These are phyloP conservation scores for Cyclostephanos invisitatus DNA, from an alignment of 108 stramenopile genomes.

Conservation along the genomic window DNA sequence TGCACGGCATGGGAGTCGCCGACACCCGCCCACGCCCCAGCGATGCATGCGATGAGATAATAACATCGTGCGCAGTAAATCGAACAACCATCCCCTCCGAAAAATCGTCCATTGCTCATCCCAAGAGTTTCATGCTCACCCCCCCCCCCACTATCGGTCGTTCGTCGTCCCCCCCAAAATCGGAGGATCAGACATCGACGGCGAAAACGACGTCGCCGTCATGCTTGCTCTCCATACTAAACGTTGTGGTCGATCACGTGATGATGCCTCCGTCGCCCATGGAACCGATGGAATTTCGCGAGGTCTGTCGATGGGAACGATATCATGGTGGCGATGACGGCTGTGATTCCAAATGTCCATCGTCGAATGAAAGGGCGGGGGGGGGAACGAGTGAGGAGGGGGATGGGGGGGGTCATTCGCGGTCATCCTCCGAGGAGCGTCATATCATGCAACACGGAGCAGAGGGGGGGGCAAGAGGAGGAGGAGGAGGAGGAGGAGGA, in stretches of 20 bases:
- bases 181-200: too few relatives aligned
- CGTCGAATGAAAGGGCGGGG: background rate
- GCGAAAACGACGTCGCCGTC: background rate
- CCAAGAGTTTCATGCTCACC: too few relatives aligned
- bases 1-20: too few relatives aligned
- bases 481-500: background rate
- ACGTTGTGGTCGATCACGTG: slow-evolving; percentile 79
- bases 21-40: too few relatives aligned
- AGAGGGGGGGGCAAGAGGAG: background rate
- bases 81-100: too few relatives aligned
- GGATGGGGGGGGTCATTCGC: background rate
- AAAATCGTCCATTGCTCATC: too few relatives aligned
- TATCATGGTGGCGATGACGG: background rate
- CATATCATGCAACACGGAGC: too few relatives aligned
- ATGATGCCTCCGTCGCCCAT: slow-evolving; percentile 76
- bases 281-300: slow-evolving; percentile 64
- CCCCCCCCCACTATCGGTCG: too few relatives aligned
- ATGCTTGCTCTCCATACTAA: slow-evolving; percentile 65
- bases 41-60: too few relatives aligned
- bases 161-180: too few relatives aligned
- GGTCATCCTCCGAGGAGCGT: background rate
- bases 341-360: background rate
- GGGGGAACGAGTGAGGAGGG: too few relatives aligned
- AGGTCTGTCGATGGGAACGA: slow-evolving; percentile 11
- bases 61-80: too few relatives aligned